A percentile compares a stretch with the other conserved stretches of the same genome.
Evolutionary conservation across 768 basidiomycete species (phyloP).

Genomic region (Mycena galericulata): DNA sequence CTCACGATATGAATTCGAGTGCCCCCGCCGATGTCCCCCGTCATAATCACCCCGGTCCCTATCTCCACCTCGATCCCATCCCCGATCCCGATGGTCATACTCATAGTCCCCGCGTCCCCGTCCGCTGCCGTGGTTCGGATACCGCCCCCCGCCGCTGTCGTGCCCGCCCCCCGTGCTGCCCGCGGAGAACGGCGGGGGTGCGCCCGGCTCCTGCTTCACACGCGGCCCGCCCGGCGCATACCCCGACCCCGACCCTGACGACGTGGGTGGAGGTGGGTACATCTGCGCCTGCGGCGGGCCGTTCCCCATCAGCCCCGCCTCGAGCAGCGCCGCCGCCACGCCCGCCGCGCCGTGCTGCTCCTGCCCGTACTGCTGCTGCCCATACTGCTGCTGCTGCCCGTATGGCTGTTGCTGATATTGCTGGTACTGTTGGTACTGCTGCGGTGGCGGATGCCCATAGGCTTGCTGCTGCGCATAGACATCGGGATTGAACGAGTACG

Average conservation of each 20-base stretch:
- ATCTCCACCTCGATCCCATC: too few species aligned
- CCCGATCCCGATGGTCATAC: too few species aligned
- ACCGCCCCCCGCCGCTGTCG: not conserved
- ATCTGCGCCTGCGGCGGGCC: not conserved
- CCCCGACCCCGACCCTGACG: too few species aligned
- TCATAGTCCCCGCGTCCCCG: not conserved
- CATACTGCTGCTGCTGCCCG: not conserved
- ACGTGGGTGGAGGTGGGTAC: too few species aligned
- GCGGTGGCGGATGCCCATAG: too few species aligned
- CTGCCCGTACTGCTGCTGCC: constrained; percentile 1
- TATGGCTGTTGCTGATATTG: too few species aligned
- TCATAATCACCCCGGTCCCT: not conserved
- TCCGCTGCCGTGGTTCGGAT: not conserved
- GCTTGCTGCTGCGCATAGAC: not conserved
- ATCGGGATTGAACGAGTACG: constrained; percentile 11
- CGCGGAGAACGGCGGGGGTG: constrained; percentile 1
- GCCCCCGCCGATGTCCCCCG: not conserved
- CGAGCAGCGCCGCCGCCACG: constrained; percentile 17
- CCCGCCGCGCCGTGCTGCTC: constrained; percentile 14
- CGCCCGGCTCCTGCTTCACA: constrained; percentile 11
- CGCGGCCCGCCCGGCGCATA: constrained; percentile 6
- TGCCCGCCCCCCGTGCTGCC: constrained; percentile 3
- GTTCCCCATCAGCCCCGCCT: constrained; percentile 13
- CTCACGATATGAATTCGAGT: too few species aligned
- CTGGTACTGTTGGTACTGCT: too few species aligned